These are phyloP conservation scores for Pseudogymnoascus sp. DNA, from an alignment of 2,329 filamentous ascomycete genomes.

Conservation along the genomic window DNA sequence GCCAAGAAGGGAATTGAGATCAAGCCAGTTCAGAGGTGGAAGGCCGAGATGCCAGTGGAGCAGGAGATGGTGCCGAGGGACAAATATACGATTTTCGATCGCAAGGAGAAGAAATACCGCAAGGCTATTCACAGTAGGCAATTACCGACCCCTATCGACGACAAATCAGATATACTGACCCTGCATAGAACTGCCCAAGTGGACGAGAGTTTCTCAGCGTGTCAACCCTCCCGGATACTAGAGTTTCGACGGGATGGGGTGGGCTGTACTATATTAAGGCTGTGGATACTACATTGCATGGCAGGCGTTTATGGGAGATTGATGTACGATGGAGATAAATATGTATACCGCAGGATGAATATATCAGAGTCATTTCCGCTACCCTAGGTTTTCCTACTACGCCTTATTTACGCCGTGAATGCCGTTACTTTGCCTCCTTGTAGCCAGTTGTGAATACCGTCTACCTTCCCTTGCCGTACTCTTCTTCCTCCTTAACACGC, in stretches of 20 bases:
- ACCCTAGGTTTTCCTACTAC: neutral
- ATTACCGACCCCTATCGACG: neutral
- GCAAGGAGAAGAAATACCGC: slow-evolving; percentile 89
- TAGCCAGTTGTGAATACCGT: slow-evolving; percentile 3
- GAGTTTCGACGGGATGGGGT: slow-evolving; percentile 21
- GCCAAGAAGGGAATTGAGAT: slow-evolving; percentile 62
- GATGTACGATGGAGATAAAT: slow-evolving; percentile 8
- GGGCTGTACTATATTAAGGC: slow-evolving; percentile 20
- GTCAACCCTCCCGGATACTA: slow-evolving; percentile 93
- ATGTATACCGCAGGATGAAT: slow-evolving; percentile 4
- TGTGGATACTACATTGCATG: slow-evolving; percentile 20
- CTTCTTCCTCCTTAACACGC: slow-evolving; percentile 48
- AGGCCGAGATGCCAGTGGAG: slow-evolving; percentile 91
- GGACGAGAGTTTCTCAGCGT: slow-evolving; percentile 91
- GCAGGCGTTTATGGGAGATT: slow-evolving; percentile 21
- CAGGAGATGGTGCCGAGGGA: slow-evolving; percentile 91
- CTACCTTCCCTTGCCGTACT: slow-evolving; percentile 51
- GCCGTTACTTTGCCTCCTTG: neutral
- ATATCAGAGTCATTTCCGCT: slow-evolving; percentile 7
- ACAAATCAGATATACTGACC: slow-evolving; percentile 14
- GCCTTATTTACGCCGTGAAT: slow-evolving; percentile 8
- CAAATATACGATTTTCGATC: slow-evolving; percentile 97
- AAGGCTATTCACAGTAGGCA: slow-evolving; percentile 95
- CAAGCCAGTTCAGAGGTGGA: slow-evolving; percentile 83
- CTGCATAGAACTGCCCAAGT: slow-evolving; percentile 68